These are phyloP conservation scores for Rhodotorula sp. DNA, from an alignment of 1,284 basidiomycete genomes.

Conservation along the genomic window DNA sequence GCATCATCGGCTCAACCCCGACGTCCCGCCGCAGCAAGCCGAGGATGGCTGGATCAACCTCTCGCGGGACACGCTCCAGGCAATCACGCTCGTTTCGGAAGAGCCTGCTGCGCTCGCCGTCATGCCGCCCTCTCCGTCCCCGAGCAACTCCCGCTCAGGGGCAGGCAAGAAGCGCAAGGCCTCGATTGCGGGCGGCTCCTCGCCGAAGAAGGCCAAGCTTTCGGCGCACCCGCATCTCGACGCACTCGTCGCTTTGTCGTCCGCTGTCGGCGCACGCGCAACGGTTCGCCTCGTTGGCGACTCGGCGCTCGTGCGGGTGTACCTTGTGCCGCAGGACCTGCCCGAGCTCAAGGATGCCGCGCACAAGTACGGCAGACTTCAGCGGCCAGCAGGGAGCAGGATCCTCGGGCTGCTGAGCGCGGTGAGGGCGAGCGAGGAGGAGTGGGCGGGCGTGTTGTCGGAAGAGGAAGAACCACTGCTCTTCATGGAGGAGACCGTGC, in stretches of 20 bases:
- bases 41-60: constrained; percentile 23
- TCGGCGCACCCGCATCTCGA: constrained; percentile 5
- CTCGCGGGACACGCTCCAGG: not conserved
- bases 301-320: constrained; percentile 20
- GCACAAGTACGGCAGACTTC: not conserved
- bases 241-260: constrained; percentile 4
- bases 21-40: not conserved
- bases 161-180: constrained; percentile 1
- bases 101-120: no score
- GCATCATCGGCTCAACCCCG: not conserved
- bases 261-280: constrained; percentile 8
- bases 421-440: constrained; percentile 1
- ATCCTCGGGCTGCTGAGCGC: constrained; percentile 7
- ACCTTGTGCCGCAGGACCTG: constrained; percentile 34
- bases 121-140: not conserved
- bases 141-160: not conserved
- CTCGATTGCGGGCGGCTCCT: not conserved
- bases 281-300: not conserved
- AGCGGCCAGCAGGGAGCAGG: not conserved
- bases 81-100: not conserved
- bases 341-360: not conserved
- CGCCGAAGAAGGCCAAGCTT: constrained; percentile 6
- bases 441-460: constrained; percentile 5
- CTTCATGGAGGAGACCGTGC: constrained; percentile 21
- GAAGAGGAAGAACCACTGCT: not conserved